Percentiles rank a stretch among this genome's conserved stretches.
Evolutionary conservation across 202 grass and related monocot species (phyloP).

Genomic region (Elaeis oleifera): DNA sequence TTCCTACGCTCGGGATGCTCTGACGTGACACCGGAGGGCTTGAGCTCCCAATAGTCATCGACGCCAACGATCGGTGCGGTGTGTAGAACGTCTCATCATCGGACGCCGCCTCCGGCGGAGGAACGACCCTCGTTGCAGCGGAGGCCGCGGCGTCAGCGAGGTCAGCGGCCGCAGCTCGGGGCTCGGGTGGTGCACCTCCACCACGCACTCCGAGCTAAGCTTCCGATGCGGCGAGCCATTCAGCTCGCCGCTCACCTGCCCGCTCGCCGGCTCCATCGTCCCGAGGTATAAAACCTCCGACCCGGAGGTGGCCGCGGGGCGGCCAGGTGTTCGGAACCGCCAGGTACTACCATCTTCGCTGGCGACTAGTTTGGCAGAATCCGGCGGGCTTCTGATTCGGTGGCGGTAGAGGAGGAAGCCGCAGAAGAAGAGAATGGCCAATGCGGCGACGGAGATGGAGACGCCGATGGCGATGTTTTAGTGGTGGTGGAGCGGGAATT

Average conservation of each 20-base stretch:
- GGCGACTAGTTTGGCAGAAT: conserved; percentile 37
- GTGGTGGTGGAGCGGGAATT: background rate
- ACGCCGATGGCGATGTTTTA: background rate
- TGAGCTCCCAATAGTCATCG: conserved; percentile 57
- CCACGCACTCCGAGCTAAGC: conserved; percentile 46
- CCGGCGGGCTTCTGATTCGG: conserved; percentile 26
- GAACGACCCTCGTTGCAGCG: background rate
- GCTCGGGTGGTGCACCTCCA: conserved; percentile 71
- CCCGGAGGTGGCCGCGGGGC: conserved; percentile 5
- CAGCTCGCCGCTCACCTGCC: conserved; percentile 30
- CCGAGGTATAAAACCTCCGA: conserved; percentile 79
- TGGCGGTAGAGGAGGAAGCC: conserved; percentile 46
- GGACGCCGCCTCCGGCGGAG: conserved; percentile 36
- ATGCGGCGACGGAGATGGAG: conserved; percentile 26
- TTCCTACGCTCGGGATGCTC: conserved; percentile 72
- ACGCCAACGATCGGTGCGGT: conserved; percentile 56
- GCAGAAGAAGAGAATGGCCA: conserved; percentile 36
- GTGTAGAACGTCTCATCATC: conserved; percentile 95
- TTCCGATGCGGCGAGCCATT: conserved; percentile 80
- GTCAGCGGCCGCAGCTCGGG: conserved; percentile 77
- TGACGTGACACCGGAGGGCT: conserved; percentile 68
- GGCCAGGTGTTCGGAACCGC: background rate
- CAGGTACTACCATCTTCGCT: background rate
- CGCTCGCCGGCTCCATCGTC: conserved; percentile 50
- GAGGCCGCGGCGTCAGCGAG: background rate